Base-by-base conservation (phyloP, 805 yeast species). In the Saccharomycopsis synnaedendra region DNA sequence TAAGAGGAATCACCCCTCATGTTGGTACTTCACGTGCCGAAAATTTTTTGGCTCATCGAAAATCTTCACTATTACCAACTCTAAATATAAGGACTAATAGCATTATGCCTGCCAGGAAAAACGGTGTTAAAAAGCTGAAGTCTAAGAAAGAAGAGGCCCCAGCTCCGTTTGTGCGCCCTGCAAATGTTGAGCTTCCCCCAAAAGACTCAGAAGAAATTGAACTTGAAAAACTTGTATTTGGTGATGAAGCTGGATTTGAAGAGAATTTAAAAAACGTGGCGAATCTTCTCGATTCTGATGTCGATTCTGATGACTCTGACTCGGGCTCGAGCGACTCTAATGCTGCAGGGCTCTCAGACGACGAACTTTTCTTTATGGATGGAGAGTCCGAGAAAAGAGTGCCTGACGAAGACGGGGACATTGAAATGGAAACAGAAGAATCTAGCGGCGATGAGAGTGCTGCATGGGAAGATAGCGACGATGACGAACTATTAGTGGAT, bases 401-500 rank as follows among this genome's bases (percentile, higher is more conserved):
- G 4, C 85, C 78, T 58, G 77, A 71, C 3, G 71, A 67, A 9
- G 53, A 48, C 31, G 46, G 35, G 37, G 52, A 49, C 4, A 59
- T 58, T 10, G 64, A 57, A 8, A 62, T 55, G n/a, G 57, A 57
- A 27, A 64, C 56, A 5, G 62, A 53, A 5, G 58, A 57, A 28
- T 67, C 63, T 8, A 62, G 57, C 5, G 67, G 59, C 31, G 64
- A 58, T 28, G 70, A 64, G 50, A 64, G 59, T 3, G 70, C 70
- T 47, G 87, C 81, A 2, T 93, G 98, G 98, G 63, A 63, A 10
- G 98, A 93, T 65, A 82, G 94, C 49, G 97, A 89, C 58, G 98
- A 93, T 62, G 97, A 89, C 53, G 70, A 70, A 41, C 55, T 85
- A 30, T 65, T 67, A 27, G 71, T 90, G 5, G 76, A 93, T 1